Evolutionary conservation across 2,329 filamentous ascomycete species (phyloP).

Genomic region (Phialophora macrospora): DNA sequence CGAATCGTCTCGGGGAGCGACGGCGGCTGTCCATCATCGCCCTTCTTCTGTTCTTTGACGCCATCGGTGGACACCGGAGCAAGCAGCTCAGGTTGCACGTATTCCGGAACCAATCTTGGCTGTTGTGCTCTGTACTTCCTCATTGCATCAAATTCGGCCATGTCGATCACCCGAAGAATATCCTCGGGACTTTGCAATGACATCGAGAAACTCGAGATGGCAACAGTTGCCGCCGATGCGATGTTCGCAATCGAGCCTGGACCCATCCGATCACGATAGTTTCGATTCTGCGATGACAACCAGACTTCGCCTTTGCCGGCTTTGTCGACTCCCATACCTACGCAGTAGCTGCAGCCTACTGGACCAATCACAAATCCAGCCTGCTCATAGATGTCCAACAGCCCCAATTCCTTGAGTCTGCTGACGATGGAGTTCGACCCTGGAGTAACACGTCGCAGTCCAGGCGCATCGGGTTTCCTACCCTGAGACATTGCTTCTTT

Average conservation of each 20-base stretch:
- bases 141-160: conserved; percentile 37
- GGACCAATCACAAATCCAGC: conserved; percentile 51
- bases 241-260: conserved; percentile 39
- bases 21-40: conserved; percentile 1
- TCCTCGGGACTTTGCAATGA: conserved; percentile 30
- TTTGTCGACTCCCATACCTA: conserved; percentile 51
- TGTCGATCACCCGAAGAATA: conserved; percentile 20
- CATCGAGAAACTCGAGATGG: conserved; percentile 19
- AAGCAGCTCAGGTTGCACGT: conserved; percentile 5
- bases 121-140: conserved; percentile 2
- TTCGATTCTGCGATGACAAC: conserved; percentile 54
- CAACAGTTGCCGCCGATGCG: conserved; percentile 17
- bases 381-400: conserved; percentile 47
- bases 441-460: conserved; percentile 49
- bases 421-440: conserved; percentile 49
- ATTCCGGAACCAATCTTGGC: not conserved
- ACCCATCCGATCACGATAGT: conserved; percentile 55
- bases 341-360: conserved; percentile 54
- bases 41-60: not conserved
- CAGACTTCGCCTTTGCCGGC: conserved; percentile 51
- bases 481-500: conserved; percentile 47
- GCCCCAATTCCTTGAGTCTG: conserved; percentile 44
- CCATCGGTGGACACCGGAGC: not conserved
- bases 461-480: conserved; percentile 41
- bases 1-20: conserved; percentile 19